Evolutionary conservation across 2,329 filamentous ascomycete species (phyloP).

Genomic region (Grosmannia huntii): DNA sequence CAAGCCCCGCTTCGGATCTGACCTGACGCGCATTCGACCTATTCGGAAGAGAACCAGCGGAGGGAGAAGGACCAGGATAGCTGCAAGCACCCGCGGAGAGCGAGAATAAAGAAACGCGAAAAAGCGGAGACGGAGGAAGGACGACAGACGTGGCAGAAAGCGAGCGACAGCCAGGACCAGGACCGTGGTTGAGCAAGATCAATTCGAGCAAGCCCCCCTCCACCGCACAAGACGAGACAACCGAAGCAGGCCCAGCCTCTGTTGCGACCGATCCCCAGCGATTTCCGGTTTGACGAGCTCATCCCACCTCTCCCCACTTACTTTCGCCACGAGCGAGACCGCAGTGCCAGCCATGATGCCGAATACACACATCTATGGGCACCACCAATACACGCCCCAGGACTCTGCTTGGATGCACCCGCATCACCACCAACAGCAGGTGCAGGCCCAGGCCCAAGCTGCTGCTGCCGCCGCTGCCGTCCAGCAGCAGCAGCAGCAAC

Average conservation of each 20-base stretch:
- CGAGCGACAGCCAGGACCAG: no score
- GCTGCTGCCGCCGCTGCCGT: slow-evolving; percentile 40
- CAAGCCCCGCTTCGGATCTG: neutral
- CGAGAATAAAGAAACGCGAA: neutral
- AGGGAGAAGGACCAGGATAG: no score
- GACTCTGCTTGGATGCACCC: slow-evolving; percentile 57
- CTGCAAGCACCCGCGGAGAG: neutral
- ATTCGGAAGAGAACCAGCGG: neutral
- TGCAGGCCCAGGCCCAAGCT: slow-evolving; percentile 15
- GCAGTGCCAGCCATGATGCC: slow-evolving; percentile 38
- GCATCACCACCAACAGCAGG: slow-evolving; percentile 44
- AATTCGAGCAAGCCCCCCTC: neutral
- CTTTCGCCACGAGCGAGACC: neutral
- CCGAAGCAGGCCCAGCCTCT: no score
- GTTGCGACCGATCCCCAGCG: no score
- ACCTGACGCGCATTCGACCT: neutral
- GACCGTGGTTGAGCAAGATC: no score
- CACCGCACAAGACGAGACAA: no score
- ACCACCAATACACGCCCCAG: slow-evolving; percentile 54
- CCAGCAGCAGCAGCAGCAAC: slow-evolving; percentile 28
- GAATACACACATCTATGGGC: slow-evolving; percentile 51
- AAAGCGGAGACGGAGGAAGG: neutral
- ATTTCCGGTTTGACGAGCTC: no score
- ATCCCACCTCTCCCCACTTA: neutral
- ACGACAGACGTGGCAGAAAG: neutral